Conservation (phyloP, 495 filamentous ascomycete species). For the Penicillium ucsense region DNA sequence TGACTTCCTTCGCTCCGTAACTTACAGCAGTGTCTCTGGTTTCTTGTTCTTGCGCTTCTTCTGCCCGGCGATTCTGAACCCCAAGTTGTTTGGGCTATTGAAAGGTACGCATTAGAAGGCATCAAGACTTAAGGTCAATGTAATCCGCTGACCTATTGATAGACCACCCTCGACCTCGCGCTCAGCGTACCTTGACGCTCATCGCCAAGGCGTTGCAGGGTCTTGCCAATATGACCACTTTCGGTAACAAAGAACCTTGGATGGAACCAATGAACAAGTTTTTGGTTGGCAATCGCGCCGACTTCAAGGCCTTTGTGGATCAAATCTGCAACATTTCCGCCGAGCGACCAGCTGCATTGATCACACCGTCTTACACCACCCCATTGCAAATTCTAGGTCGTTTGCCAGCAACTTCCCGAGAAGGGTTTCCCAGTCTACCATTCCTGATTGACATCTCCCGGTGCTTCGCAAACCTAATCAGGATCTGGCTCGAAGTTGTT, state of each 20-base stretch:
- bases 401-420: slow-evolving; percentile 68
- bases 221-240: slow-evolving; percentile 84
- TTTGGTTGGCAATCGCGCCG: slow-evolving; percentile 37
- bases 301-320: slow-evolving; percentile 84
- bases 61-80: slow-evolving; percentile 90
- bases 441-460: slow-evolving; percentile 88
- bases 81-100: slow-evolving; percentile 88
- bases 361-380: slow-evolving; percentile 84
- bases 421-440: slow-evolving; percentile 90
- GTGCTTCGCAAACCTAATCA: slow-evolving; percentile 79
- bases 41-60: slow-evolving; percentile 96
- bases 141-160: slow-evolving; percentile 11
- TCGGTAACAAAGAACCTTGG: slow-evolving; percentile 93
- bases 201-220: slow-evolving; percentile 95
- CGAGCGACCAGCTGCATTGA: slow-evolving; percentile 49
- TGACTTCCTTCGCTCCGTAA: slow-evolving; percentile 85
- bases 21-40: slow-evolving; percentile 91
- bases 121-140: not conserved
- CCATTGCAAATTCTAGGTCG: slow-evolving; percentile 84
- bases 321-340: slow-evolving; percentile 72
- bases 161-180: slow-evolving; percentile 79
- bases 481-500: slow-evolving; percentile 69
- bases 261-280: slow-evolving; percentile 97
- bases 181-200: slow-evolving; percentile 85
- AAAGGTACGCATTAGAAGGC: slow-evolving; percentile 43